Evolutionary conservation across 1,139 yeast genomes (phyloP), one percentile per base, ranked within the genome.

Genomic region (Debaryomyces udenii): DNA sequence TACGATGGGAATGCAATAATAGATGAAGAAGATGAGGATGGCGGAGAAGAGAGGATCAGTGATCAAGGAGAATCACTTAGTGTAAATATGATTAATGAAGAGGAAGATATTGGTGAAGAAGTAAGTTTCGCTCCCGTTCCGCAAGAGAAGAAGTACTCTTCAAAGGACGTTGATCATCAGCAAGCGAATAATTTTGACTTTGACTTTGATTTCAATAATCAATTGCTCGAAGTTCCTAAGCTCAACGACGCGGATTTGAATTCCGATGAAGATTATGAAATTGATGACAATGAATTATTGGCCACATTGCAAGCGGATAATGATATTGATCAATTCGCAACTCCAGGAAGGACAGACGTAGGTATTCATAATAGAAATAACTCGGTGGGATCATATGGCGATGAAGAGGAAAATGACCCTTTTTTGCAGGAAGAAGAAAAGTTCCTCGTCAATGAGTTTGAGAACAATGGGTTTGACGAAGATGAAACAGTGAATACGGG

Each of bases 71-170:
- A 10, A 10, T 26, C 14, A 10, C 14, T n/a, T n/a, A n/a, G n/a
- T n/a, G n/a, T n/a, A n/a, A n/a, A n/a, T n/a, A n/a, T n/a, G n/a
- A n/a, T n/a, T 34, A 27, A 11, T 4, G 51, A 44, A 11, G 76
- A 80, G 43, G 91, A 85, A 58, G 91, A 84, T 63, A 70, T 84
- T 16, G 91, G 90, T 13, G 91, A 83, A 58, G 89, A 80, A 48
- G 69, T 82, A 28, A 57, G 53, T 6, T 35, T 39, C 40, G 37
- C 44, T 26, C 40, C 32, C 16, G 16, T 39, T 47, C 13, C 48
- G 41, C 23, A 42, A 41, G 13, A 35, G 46, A 20, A 27, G 35
- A 33, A 14, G 38, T 32, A 17, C 20, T 29, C 20, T 3, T 43
- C 55, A 32, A 37, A 55, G 20, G 43, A 45, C 24, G 38, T 46